Percentiles rank a stretch among this genome's conserved stretches.
Conservation (phyloP, 805 yeast species). For the Pichia kluyveri region DNA sequence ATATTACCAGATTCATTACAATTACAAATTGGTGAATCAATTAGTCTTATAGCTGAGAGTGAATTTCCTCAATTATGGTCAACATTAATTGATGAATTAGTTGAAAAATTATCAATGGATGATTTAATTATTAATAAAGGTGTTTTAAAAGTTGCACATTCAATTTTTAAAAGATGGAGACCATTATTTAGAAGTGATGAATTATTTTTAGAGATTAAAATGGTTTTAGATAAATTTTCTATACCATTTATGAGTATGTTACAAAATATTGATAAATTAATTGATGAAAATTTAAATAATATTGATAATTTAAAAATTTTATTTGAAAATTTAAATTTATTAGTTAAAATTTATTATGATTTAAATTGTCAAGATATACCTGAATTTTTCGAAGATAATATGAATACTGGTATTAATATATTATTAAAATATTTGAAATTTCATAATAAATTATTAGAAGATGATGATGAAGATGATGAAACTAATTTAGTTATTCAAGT, state of each 20-base stretch:
- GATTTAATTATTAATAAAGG: conserved; percentile 75
- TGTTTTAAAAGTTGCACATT: conserved; percentile 85
- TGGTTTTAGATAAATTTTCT: conserved; percentile 78
- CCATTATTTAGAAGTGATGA: conserved; percentile 89
- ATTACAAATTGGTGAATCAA: conserved; percentile 90
- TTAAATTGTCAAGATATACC: conserved; percentile 97
- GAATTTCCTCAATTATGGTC: conserved; percentile 94
- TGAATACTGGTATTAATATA: conserved; percentile 66
- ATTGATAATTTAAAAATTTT: conserved; percentile 44
- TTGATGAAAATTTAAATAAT: conserved; percentile 37
- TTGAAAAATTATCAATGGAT: conserved; percentile 50
- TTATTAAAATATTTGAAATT: conserved; percentile 74
- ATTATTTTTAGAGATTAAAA: conserved; percentile 74
- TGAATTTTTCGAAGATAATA: conserved; percentile 91
- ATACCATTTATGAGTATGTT: conserved; percentile 70
- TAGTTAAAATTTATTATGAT: conserved; percentile 81
- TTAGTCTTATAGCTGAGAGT: conserved; percentile 86
- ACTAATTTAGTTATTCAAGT: conserved; percentile 61
- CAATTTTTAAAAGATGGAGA: conserved; percentile 95
- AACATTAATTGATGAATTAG: conserved; percentile 63
- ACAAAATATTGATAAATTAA: conserved; percentile 55
- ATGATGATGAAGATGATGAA: conserved; percentile 56
- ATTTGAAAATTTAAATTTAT: conserved; percentile 61
- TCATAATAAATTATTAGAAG: conserved; percentile 43
- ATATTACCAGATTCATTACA: conserved; percentile 70